Evolutionary conservation across 257 asterid species (phyloP).

Genomic region (Buddleja alternifolia): DNA sequence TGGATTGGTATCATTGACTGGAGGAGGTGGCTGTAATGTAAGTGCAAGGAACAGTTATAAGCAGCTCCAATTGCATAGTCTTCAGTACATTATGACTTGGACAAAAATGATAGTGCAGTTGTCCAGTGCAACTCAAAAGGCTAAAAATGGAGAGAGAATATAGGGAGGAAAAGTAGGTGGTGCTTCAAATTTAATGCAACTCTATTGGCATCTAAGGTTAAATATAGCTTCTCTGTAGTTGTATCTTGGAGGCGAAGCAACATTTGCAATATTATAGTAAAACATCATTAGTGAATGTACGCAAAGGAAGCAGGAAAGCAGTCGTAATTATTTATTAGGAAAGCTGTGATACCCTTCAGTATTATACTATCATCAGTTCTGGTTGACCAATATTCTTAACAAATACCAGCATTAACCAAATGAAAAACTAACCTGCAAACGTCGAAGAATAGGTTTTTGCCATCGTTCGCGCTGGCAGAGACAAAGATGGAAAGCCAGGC

Average conservation of each 20-base stretch:
- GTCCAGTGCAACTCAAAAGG: constrained; percentile 30
- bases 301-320: constrained; percentile 2
- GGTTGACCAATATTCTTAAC: constrained; percentile 13
- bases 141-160: constrained; percentile 3
- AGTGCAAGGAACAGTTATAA: constrained; percentile 36
- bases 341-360: too few relatives aligned
- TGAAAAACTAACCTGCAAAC: constrained; percentile 75
- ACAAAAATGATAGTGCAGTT: not conserved
- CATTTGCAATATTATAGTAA: not conserved
- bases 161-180: not conserved
- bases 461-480: constrained; percentile 79
- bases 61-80: constrained; percentile 22
- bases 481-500: constrained; percentile 26
- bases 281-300: not conserved
- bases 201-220: too few relatives aligned
- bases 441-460: constrained; percentile 96
- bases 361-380: too few relatives aligned
- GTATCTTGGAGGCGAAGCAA: too few relatives aligned
- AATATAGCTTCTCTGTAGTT: too few relatives aligned
- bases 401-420: constrained; percentile 4
- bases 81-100: constrained; percentile 23
- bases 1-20: constrained; percentile 96
- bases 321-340: too few relatives aligned
- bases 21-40: constrained; percentile 92
- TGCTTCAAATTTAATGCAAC: constrained; percentile 20